Conservation (phyloP, 176 grass and related monocot genomes). For the Zoysia japonica region DNA sequence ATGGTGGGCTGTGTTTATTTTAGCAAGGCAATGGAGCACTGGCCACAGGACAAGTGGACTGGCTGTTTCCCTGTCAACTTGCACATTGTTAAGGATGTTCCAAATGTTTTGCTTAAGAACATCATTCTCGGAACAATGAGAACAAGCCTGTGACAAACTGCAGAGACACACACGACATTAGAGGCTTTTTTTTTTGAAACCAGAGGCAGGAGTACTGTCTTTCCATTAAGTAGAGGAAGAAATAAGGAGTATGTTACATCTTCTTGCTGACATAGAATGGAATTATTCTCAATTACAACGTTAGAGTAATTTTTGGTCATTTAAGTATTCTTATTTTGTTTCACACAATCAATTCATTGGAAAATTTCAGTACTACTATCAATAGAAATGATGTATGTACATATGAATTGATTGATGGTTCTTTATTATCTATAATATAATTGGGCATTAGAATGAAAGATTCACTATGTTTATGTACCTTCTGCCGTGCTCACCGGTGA, state of each 20-base stretch:
- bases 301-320: too few relatives aligned
- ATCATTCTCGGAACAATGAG: slow-evolving; percentile 87
- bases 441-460: slow-evolving; percentile 10
- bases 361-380: background rate
- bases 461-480: slow-evolving; percentile 21
- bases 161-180: slow-evolving; percentile 89
- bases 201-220: too few relatives aligned
- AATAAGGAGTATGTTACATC: too few relatives aligned
- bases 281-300: too few relatives aligned
- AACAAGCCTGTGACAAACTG: slow-evolving; percentile 95
- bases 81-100: slow-evolving; percentile 97
- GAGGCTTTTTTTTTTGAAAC: background rate
- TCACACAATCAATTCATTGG: background rate
- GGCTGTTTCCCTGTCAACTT: slow-evolving; percentile 92
- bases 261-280: too few relatives aligned
- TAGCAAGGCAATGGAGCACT: slow-evolving; percentile 77
- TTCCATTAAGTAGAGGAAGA: too few relatives aligned
- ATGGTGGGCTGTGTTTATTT: slow-evolving; percentile 86
- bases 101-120: slow-evolving; percentile 80
- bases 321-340: too few relatives aligned
- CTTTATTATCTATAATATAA: background rate
- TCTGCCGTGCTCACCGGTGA: slow-evolving; percentile 59
- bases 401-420: too few relatives aligned
- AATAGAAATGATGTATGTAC: background rate
- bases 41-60: slow-evolving; percentile 95